phyloP scores from a whole-genome alignment of 441 rosid species.

The Manihot esculenta region DNA sequence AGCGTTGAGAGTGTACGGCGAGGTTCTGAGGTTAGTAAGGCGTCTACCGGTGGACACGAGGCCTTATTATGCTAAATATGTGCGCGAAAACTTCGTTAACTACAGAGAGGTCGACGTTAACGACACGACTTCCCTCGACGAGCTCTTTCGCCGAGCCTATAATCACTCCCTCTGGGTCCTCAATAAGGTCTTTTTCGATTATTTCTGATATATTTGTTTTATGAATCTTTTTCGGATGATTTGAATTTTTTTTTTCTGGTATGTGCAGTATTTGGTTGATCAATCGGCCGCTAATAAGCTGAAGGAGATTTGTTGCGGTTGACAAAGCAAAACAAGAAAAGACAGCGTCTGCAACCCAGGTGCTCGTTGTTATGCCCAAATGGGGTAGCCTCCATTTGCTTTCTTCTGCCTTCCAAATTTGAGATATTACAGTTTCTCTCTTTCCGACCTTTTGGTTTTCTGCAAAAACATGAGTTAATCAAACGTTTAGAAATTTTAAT shows the following conservation, averaged over 20 bases:
- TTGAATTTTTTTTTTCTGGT: neutral
- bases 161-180: slow-evolving; percentile 90
- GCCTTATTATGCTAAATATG: slow-evolving; percentile 87
- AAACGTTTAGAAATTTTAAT: neutral
- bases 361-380: slow-evolving; percentile 49
- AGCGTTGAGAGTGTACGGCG: slow-evolving; percentile 61
- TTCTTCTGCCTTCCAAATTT: neutral
- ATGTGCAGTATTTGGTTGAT: slow-evolving; percentile 69
- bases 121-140: slow-evolving; percentile 56
- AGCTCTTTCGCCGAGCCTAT: slow-evolving; percentile 75
- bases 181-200: slow-evolving; percentile 51
- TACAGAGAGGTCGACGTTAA: slow-evolving; percentile 64
- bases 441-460: neutral
- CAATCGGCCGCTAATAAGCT: slow-evolving; percentile 64
- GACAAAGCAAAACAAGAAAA: neutral
- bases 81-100: slow-evolving; percentile 81
- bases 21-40: slow-evolving; percentile 69
- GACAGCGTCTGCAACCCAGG: slow-evolving; percentile 18
- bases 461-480: neutral
- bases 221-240: neutral
- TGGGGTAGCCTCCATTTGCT: neutral
- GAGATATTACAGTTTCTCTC: neutral
- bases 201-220: neutral
- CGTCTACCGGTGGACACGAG: slow-evolving; percentile 70
- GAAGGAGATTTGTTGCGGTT: slow-evolving; percentile 50